Conservation (phyloP, 768 basidiomycete genomes). For the Phanerochaete sordida region DNA sequence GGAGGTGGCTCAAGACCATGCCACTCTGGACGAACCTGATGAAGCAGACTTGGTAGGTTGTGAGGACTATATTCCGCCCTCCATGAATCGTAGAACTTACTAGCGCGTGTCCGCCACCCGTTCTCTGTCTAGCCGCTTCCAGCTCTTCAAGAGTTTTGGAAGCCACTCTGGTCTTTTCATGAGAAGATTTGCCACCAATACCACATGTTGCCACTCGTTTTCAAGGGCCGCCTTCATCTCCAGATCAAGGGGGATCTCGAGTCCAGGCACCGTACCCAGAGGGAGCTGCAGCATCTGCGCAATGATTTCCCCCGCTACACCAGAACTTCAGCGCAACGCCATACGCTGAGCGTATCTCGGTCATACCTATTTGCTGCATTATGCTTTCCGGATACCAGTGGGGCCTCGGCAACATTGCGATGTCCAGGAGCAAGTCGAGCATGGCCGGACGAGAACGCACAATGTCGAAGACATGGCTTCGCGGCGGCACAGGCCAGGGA, state of each 20-base stretch:
- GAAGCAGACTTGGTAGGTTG: neutral
- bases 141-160: neutral
- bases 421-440: slow-evolving; percentile 22
- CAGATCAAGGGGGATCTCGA: neutral
- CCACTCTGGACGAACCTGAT: neutral
- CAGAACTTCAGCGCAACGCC: too few species aligned
- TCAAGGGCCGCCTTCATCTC: neutral
- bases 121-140: neutral
- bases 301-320: slow-evolving; percentile 20
- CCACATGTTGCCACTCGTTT: neutral
- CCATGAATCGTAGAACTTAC: slow-evolving; percentile 5
- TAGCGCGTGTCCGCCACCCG: neutral
- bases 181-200: neutral
- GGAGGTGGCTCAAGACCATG: neutral
- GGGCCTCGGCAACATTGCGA: slow-evolving; percentile 21
- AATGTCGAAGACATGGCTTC: slow-evolving; percentile 16
- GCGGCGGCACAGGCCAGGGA: slow-evolving; percentile 6
- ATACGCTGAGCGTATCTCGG: too few species aligned
- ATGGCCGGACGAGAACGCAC: slow-evolving; percentile 19
- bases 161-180: neutral
- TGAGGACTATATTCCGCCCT: too few species aligned
- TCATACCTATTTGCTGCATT: slow-evolving; percentile 6
- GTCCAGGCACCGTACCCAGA: slow-evolving; percentile 4
- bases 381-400: slow-evolving; percentile 27
- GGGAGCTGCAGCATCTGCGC: slow-evolving; percentile 23